Evolutionary conservation across 1,139 yeast genomes (phyloP).

Genomic region (Suhomyces taliae): DNA sequence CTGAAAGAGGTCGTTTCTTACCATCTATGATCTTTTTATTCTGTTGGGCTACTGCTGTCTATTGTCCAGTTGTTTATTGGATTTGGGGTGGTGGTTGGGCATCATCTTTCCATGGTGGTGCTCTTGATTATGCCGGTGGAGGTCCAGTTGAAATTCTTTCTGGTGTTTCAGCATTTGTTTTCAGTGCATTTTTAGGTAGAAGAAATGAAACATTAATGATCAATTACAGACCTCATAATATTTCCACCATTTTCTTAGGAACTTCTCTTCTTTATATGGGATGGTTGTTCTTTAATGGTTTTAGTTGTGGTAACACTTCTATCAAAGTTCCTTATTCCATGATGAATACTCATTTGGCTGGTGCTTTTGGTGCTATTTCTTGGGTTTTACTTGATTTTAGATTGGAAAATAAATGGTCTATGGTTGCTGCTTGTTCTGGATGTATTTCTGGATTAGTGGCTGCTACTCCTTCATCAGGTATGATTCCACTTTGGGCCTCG

Average conservation of each 20-base stretch:
- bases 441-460: conserved; percentile 94
- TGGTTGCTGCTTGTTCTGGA: conserved; percentile 95
- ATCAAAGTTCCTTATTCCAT: conserved; percentile 77
- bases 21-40: conserved; percentile 84
- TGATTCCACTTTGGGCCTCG: conserved; percentile 90
- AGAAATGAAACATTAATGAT: conserved; percentile 81
- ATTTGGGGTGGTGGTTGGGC: conserved; percentile 98
- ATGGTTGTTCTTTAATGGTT: conserved; percentile 89
- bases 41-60: conserved; percentile 87
- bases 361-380: conserved; percentile 86
- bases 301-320: conserved; percentile 67
- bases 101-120: conserved; percentile 69
- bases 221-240: conserved; percentile 93
- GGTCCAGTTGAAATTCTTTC: conserved; percentile 94
- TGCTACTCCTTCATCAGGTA: conserved; percentile 92
- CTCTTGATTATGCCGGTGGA: conserved; percentile 94
- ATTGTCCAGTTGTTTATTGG: conserved; percentile 94
- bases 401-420: conserved; percentile 86
- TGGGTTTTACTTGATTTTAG: conserved; percentile 93
- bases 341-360: conserved; percentile 88
- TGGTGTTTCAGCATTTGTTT: conserved; percentile 88
- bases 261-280: conserved; percentile 69
- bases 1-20: conserved; percentile 87
- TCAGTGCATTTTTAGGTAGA: conserved; percentile 78
- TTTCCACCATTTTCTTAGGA: conserved; percentile 79